These are phyloP conservation scores for Panaeolus cyanescens DNA, from an alignment of 768 basidiomycete genomes.

Conservation along the genomic window DNA sequence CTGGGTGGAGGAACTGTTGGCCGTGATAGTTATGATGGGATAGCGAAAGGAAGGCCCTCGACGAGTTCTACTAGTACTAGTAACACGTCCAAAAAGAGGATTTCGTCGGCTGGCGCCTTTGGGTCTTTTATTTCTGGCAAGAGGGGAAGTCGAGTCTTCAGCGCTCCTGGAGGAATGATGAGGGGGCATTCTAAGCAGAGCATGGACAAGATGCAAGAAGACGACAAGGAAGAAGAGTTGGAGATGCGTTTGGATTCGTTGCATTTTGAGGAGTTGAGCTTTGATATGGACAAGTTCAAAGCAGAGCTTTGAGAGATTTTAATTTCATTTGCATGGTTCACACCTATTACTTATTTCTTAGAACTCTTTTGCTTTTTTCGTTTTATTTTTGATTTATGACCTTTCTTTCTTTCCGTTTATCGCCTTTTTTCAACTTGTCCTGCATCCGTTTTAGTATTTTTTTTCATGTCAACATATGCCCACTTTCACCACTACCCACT, in stretches of 20 bases:
- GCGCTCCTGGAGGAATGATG: neutral
- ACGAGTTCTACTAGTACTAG: neutral
- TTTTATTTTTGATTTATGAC: constrained; percentile 10
- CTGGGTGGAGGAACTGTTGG: constrained; percentile 1
- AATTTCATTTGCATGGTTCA: neutral
- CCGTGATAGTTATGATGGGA: neutral
- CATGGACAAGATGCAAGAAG: neutral
- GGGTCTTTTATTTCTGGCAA: neutral
- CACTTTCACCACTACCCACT: neutral
- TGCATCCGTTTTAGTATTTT: neutral
- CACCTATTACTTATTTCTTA: constrained; percentile 8
- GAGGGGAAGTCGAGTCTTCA: neutral
- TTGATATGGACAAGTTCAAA: constrained; percentile 59
- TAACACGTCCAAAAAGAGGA: neutral
- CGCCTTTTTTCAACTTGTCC: neutral
- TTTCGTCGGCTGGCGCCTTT: neutral
- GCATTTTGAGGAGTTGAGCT: constrained; percentile 71
- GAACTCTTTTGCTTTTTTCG: neutral
- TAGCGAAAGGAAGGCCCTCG: neutral
- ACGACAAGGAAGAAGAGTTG: constrained; percentile 20
- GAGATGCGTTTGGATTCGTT: constrained; percentile 75
- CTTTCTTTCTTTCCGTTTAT: constrained; percentile 2
- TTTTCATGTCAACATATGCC: neutral
- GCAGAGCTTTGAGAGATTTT: constrained; percentile 1
- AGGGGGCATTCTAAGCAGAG: neutral